Evolutionary conservation across 1,284 basidiomycete genomes (phyloP).

Genomic region (Moesziomyces parantarcticus): DNA sequence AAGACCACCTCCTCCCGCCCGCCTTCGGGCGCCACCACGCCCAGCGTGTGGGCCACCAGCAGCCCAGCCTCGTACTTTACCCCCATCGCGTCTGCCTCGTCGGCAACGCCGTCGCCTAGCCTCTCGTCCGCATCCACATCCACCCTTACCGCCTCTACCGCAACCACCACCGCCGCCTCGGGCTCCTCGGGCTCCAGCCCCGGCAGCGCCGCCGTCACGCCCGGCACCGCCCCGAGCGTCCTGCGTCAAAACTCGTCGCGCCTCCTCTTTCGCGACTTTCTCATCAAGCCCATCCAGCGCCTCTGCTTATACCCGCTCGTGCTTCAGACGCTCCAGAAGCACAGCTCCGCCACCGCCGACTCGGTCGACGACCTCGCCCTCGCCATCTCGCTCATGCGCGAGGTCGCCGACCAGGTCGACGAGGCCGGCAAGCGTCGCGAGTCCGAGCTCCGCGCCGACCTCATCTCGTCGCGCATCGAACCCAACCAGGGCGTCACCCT

Average conservation of each 20-base stretch:
- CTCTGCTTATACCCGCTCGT: conserved; percentile 65
- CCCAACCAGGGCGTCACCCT: conserved; percentile 45
- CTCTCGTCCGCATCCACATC: conserved; percentile 21
- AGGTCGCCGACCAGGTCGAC: conserved; percentile 61
- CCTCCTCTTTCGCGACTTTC: conserved; percentile 63
- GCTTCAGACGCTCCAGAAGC: conserved; percentile 61
- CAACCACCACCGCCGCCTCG: no score
- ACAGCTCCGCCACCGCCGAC: conserved; percentile 34
- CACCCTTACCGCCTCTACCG: conserved; percentile 13
- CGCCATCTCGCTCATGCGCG: conserved; percentile 57
- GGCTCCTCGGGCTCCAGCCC: conserved; percentile 14
- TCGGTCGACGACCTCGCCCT: conserved; percentile 43
- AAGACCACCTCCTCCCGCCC: conserved; percentile 20
- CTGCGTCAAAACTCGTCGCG: conserved; percentile 45
- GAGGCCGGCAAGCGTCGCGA: conserved; percentile 60
- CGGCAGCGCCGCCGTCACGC: conserved; percentile 21
- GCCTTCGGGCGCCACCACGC: conserved; percentile 37
- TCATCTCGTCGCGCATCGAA: conserved; percentile 60
- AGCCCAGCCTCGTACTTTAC: conserved; percentile 41
- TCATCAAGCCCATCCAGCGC: conserved; percentile 67
- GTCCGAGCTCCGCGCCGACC: conserved; percentile 58
- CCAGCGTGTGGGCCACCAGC: conserved; percentile 19
- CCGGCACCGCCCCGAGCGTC: conserved; percentile 10
- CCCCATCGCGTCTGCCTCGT: conserved; percentile 9
- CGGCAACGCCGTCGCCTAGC: conserved; percentile 10